A percentile compares a stretch with the other conserved stretches of the same genome.
Evolutionary conservation across 768 basidiomycete species (phyloP).

Genomic region (Pisolithus tinctorius): DNA sequence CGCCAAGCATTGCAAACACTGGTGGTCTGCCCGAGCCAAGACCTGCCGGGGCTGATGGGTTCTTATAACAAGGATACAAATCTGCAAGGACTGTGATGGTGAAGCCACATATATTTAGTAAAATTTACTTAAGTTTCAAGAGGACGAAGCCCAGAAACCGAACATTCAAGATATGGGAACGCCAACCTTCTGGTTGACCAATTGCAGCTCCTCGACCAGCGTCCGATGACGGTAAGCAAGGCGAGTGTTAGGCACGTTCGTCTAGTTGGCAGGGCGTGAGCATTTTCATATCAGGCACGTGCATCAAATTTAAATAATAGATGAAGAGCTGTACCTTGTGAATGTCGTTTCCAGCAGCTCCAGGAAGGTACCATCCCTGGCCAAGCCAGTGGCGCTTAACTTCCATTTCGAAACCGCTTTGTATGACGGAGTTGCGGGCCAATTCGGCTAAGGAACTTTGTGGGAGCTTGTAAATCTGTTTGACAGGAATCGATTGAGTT

Average conservation of each 20-base stretch:
- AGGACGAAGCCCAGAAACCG: neutral
- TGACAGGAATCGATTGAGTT: conserved; percentile 1
- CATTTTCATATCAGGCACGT: conserved; percentile 4
- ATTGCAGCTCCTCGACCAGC: conserved; percentile 73
- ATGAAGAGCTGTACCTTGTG: conserved; percentile 57
- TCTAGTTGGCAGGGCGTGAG: conserved; percentile 38
- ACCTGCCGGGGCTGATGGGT: no score
- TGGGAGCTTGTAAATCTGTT: conserved; percentile 90
- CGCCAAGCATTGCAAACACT: no score
- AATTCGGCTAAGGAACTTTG: conserved; percentile 93
- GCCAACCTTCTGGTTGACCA: conserved; percentile 41
- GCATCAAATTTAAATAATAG: neutral
- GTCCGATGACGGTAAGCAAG: conserved; percentile 90
- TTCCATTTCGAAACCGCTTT: conserved; percentile 98
- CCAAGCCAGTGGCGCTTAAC: conserved; percentile 95
- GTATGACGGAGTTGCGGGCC: conserved; percentile 94
- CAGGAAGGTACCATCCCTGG: conserved; percentile 87
- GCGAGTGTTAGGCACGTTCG: conserved; percentile 93
- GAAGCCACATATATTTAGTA: no score
- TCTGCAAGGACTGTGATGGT: no score
- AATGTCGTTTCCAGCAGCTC: conserved; percentile 92
- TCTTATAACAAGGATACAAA: no score
- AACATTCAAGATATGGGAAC: conserved; percentile 2
- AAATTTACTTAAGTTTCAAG: neutral
- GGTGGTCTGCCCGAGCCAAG: no score